Base-by-base conservation (phyloP, 306 rosid species). In the Adenanthera pavonina region DNA sequence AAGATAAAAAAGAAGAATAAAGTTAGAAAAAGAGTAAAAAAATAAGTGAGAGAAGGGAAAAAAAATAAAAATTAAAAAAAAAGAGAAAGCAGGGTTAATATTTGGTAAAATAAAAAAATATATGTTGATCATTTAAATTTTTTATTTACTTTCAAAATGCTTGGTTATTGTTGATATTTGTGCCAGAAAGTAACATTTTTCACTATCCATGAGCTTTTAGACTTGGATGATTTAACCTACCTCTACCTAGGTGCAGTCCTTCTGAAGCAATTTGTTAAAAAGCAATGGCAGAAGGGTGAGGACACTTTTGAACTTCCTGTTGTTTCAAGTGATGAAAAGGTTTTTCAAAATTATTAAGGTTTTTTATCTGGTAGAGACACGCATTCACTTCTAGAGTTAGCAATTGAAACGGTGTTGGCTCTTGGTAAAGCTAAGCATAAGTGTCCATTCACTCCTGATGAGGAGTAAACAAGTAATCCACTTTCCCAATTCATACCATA, bases 191-290 rank as follows among this genome's bases (percentile, higher is more conserved):
- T 52, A 75, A 25, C 30, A 25, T 25, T 25, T 25, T 65, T 80
- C 79, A 70, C 76, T 69, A 49, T 73, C 73, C 73, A 52, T 34
- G 70, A 51, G 64, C 67, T 76, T 78, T 13, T 73, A 40, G 14
- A 70, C 73, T 84, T 93, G 92, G 84, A 76, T 76, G 79, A 84
- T 68, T 95, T 95, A 81, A 95, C 98, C 30, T 56, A 54, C 82
- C 69, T 56, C 79, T 86, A 95, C 99, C 86, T 95, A 95, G 99
- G 98, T 85, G 98, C 99, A 36, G 98, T 95, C 81, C 98, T 95
- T 86, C 90, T 95, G 34, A 95, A 93, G 89, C 98, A 93, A 84
- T 92, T 92, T 47, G 91, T 95, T 69, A 93, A 92, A 81, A 95
- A 87, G 88, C 99, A 92, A 81, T 95, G 99, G 99, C 90, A 90